Evolutionary conservation across 1,284 basidiomycete species (phyloP), one percentile per base, ranked within the genome.

Genomic region (Nidula niveotomentosa): DNA sequence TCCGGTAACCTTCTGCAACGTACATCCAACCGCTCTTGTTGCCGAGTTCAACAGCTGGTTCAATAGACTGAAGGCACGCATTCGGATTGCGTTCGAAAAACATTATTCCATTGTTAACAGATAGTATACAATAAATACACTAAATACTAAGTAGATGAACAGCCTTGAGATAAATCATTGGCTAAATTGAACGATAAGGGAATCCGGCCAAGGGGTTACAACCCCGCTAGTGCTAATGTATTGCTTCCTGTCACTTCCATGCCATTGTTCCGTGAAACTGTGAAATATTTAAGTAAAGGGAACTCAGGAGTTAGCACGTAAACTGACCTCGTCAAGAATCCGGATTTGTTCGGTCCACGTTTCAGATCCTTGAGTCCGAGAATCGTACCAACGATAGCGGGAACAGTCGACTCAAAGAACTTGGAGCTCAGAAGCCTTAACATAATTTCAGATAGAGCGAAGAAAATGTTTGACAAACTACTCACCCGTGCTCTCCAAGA

Each of bases 351-450:
- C 23, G 77, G 70, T 3, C 71, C 79, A 18, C 79, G 70, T 53
- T 70, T 66, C 30, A 88, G 43, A 44, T 77, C 70, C 53, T 74
- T 74, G 47, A 85, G 68, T 18, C 66, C 67, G 57, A 88, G 79
- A 35, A 87, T 76, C 12, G 71, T 69, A 4, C 74, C 73, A 13
- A 86, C 67, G 12, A 84, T 72, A 23, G 66, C 61, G 6, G 79
- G 76, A 18, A 76, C 70, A 51, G 71, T 72, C 75, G 77, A 50
- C 35, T 43, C 37, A 53, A 6, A 36, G 17, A 34, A 18, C 37
- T 34, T 23, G 6, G 69, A 54, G 1, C 69, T 72, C 51, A 82
- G 59, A 10, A 83, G 65, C 30, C 79, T 81, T 53, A 33, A 48
- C 7, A 41, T 51, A 35, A 53, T 48, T 35, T 37, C 53, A 49